Conservation (phyloP, 345 rosid genomes). For the Populus ilicifolia region DNA sequence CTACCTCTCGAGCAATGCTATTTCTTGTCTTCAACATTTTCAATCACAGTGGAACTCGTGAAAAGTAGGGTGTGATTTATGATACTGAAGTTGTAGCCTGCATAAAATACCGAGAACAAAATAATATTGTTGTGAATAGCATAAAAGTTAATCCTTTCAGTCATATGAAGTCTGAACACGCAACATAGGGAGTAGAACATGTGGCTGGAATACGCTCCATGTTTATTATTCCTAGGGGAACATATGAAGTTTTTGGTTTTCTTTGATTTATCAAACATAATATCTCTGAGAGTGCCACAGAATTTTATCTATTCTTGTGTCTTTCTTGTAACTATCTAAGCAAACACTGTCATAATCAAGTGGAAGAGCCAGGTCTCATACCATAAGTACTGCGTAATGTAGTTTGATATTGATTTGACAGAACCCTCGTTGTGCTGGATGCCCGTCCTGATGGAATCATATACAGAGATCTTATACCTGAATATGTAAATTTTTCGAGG, state of each 20-base stretch:
- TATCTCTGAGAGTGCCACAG: not conserved
- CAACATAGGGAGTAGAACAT: not conserved
- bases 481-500: constrained; percentile 59
- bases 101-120: not conserved
- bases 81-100: not conserved
- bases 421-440: constrained; percentile 79
- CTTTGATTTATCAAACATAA: not conserved
- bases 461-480: constrained; percentile 74
- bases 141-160: not conserved
- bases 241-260: not conserved
- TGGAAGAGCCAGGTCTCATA: not conserved
- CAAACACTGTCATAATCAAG: too few relatives aligned
- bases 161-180: not conserved
- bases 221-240: not conserved
- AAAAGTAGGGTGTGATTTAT: not conserved
- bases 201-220: not conserved
- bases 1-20: not conserved
- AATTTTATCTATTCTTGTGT: not conserved
- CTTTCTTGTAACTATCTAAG: not conserved
- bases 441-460: constrained; percentile 81
- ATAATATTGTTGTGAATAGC: not conserved
- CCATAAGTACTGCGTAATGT: not conserved
- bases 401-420: constrained; percentile 19
- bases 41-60: not conserved
- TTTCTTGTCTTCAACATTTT: not conserved